Evolutionary conservation across 371 early-diverging fungal genomes (phyloP), one percentile per base, ranked within the genome.

Genomic region (Mortierella sp.): DNA sequence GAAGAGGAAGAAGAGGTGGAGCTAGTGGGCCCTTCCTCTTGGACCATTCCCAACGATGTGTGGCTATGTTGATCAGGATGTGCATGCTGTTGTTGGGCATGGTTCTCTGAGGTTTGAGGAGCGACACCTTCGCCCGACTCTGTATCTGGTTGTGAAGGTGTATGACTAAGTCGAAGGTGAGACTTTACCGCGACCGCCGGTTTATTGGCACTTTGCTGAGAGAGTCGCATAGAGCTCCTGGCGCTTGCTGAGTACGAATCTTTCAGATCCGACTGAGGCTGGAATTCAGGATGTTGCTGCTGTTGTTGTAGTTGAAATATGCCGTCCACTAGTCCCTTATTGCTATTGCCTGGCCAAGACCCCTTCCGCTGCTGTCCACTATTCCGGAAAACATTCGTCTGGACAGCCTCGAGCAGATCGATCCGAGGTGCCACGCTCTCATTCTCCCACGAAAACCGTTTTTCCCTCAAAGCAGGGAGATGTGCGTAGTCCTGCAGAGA

Each of bases 401-500:
- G 54, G 30, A 61, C 37, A 34, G 37, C 37, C n/a, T 24, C 51
- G 9, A 59, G 57, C n/a, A 73, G 68, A 59, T 73, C 73, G 14
- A 44, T 52, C 32, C 73, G 41, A 6, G 73, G 63, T 21, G 57
- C 68, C 28, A 73, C 47, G 30, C 59, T 59, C 14, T 73, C 73
- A 27, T 59, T 67, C 55, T 73, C 73, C 73, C 73, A 73, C 4
- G 73, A 73, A 39, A 44, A 73, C 8, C 73, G 68, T 46, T 73
- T 73, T 39, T 15, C 34, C 28, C 64, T 63, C 17, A 53, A 54
- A 9, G 43, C 47, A 8, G 37, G 54, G 28, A 31, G 30, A 28
- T 60, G 50, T 8, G 23, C 47, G 46, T 49, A 44, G 19, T 37
- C 58, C 15, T 57, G 58, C 5, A 56, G 31, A 15, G 53, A 48